A percentile compares a stretch with the other conserved stretches of the same genome.
Conservation (phyloP, 192 early-diverging fungal species). For the Coemansia sp. region DNA sequence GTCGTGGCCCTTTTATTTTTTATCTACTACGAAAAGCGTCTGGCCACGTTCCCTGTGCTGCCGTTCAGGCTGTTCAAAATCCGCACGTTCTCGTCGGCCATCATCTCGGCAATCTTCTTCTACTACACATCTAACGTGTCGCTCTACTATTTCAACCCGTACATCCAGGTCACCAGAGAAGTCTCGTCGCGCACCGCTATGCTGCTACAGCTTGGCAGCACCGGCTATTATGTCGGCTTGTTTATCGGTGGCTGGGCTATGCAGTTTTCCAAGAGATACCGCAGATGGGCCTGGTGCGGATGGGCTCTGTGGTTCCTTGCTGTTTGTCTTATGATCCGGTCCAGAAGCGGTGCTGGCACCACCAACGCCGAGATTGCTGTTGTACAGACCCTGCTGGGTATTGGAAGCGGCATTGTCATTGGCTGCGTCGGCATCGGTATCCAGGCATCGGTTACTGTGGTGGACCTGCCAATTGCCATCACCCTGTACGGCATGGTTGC, state of each 20-base stretch:
- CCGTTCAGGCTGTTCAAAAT: slow-evolving; percentile 37
- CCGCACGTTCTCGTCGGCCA: slow-evolving; percentile 48
- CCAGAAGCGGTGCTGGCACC: slow-evolving; percentile 23
- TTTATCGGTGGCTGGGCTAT: slow-evolving; percentile 52
- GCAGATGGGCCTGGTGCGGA: slow-evolving; percentile 47
- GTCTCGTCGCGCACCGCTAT: slow-evolving; percentile 40
- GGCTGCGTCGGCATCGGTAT: slow-evolving; percentile 50
- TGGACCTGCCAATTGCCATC: slow-evolving; percentile 48
- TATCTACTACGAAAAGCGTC: slow-evolving; percentile 58
- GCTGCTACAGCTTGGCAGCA: slow-evolving; percentile 42
- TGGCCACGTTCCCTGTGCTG: slow-evolving; percentile 69
- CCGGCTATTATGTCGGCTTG: slow-evolving; percentile 44
- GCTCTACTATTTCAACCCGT: slow-evolving; percentile 47
- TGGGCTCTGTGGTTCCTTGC: slow-evolving; percentile 44
- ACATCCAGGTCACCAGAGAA: slow-evolving; percentile 45
- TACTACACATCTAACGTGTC: slow-evolving; percentile 49
- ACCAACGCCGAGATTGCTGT: slow-evolving; percentile 49
- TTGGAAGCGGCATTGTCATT: slow-evolving; percentile 47
- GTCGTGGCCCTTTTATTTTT: slow-evolving; percentile 35
- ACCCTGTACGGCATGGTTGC: slow-evolving; percentile 51
- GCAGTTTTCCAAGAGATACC: slow-evolving; percentile 43
- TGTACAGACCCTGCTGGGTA: slow-evolving; percentile 36
- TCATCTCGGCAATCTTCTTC: slow-evolving; percentile 39
- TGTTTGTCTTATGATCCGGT: slow-evolving; percentile 51
- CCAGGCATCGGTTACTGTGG: slow-evolving; percentile 33